phyloP scores from a whole-genome alignment of 2,329 filamentous ascomycete genomes.

The Diplodia mutila region DNA sequence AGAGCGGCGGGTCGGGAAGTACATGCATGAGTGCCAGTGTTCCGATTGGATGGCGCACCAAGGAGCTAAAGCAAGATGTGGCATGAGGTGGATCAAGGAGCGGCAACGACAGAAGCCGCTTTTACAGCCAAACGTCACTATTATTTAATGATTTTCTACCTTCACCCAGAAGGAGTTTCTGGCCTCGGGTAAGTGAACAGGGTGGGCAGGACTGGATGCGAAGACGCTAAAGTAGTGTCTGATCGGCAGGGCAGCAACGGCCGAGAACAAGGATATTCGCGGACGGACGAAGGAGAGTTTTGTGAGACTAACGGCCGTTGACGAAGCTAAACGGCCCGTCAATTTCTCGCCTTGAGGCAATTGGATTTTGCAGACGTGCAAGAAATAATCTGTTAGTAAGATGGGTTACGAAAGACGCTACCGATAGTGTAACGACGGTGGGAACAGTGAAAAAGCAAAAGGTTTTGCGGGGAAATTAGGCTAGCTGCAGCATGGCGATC shows the following conservation, averaged over 20 bases:
- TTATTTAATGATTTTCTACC: neutral
- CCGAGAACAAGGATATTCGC: neutral
- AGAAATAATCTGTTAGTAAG: neutral
- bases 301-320: neutral
- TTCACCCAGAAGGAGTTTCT: neutral
- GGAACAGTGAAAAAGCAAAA: neutral
- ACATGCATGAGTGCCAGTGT: neutral
- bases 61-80: neutral
- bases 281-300: neutral
- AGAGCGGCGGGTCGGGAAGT: neutral
- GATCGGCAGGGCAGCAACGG: neutral
- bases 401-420: neutral
- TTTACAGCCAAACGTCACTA: neutral
- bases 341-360: neutral
- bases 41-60: neutral
- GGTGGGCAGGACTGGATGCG: neutral
- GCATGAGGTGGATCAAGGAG: neutral
- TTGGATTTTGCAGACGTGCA: neutral
- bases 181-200: neutral
- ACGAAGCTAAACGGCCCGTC: neutral
- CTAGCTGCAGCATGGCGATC: neutral
- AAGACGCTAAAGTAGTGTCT: neutral
- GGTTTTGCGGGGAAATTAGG: neutral
- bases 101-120: neutral
- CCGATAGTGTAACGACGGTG: neutral